Percentiles rank a stretch among this genome's conserved stretches.
phyloP scores from a whole-genome alignment of 2,329 filamentous ascomycete genomes.

The Sclerotiophoma versabilis region DNA sequence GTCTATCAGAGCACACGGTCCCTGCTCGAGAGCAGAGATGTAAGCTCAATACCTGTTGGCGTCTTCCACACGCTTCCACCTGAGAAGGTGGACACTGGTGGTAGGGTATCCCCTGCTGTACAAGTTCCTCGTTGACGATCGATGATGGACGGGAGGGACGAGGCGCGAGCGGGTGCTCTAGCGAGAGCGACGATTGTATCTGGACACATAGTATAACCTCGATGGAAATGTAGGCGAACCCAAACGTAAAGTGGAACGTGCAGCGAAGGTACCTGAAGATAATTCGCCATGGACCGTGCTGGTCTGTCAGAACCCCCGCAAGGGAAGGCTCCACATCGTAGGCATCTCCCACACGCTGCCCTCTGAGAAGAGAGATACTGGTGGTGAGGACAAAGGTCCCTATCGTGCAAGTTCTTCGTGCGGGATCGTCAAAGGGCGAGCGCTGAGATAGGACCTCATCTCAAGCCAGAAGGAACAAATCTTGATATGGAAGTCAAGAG shows the following conservation, averaged over 20 bases:
- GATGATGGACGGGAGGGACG: constrained; percentile 19
- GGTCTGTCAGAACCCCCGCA: constrained; percentile 27
- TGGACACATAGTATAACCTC: constrained; percentile 15
- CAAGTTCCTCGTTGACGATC: constrained; percentile 23
- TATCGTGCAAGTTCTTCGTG: constrained; percentile 30
- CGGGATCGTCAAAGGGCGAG: constrained; percentile 26
- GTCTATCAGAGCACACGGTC: constrained; percentile 30
- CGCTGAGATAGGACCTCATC: constrained; percentile 8
- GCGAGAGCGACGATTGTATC: constrained; percentile 7
- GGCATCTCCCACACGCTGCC: constrained; percentile 35
- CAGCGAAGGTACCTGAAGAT: constrained; percentile 29
- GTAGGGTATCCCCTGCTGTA: constrained; percentile 34
- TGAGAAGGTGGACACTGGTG: constrained; percentile 29
- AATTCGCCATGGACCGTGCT: constrained; percentile 30
- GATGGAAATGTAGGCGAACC: constrained; percentile 14
- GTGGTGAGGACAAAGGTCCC: constrained; percentile 30
- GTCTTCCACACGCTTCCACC: constrained; percentile 35
- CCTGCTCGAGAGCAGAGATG: constrained; percentile 6
- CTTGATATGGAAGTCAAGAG: constrained; percentile 6
- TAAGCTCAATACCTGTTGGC: constrained; percentile 36
- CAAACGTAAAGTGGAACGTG: constrained; percentile 13
- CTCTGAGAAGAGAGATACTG: constrained; percentile 33
- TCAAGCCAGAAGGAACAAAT: constrained; percentile 7
- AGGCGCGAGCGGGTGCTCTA: constrained; percentile 15
- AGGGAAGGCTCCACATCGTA: constrained; percentile 28